Conservation (phyloP, 2,329 filamentous ascomycete genomes). For the Aureobasidium subglaciale region DNA sequence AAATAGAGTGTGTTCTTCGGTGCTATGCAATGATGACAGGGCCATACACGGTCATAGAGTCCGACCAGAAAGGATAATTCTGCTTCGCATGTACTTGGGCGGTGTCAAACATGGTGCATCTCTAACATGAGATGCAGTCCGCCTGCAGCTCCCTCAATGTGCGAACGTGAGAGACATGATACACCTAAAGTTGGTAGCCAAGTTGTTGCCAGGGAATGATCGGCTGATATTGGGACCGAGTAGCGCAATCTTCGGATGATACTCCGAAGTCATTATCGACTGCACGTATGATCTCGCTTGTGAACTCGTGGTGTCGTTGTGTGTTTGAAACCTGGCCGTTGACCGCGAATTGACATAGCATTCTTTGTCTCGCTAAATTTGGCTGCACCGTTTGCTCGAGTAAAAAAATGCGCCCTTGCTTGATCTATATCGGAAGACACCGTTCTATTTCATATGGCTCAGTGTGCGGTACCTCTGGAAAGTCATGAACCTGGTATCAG, state of each 20-base stretch:
- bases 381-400: neutral
- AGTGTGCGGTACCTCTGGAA: too few species aligned
- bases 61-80: neutral
- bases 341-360: neutral
- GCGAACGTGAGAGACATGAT: neutral
- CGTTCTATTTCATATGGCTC: neutral
- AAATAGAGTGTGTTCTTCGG: neutral
- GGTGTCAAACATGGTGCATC: neutral
- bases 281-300: neutral
- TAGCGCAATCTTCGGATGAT: neutral
- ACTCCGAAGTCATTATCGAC: neutral
- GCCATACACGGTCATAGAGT: neutral
- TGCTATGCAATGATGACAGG: slow-evolving; percentile 7
- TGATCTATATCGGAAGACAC: neutral
- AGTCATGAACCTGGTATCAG: neutral
- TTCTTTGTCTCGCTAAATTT: slow-evolving; percentile 8
- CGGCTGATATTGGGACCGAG: neutral
- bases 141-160: neutral
- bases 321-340: neutral
- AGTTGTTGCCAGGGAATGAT: neutral
- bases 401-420: slow-evolving; percentile 2
- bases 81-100: neutral
- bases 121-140: neutral
- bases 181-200: neutral
- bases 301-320: neutral